These are phyloP conservation scores for Spinacia oleracea DNA, from an alignment of 179 eudicot species.

Conservation along the genomic window DNA sequence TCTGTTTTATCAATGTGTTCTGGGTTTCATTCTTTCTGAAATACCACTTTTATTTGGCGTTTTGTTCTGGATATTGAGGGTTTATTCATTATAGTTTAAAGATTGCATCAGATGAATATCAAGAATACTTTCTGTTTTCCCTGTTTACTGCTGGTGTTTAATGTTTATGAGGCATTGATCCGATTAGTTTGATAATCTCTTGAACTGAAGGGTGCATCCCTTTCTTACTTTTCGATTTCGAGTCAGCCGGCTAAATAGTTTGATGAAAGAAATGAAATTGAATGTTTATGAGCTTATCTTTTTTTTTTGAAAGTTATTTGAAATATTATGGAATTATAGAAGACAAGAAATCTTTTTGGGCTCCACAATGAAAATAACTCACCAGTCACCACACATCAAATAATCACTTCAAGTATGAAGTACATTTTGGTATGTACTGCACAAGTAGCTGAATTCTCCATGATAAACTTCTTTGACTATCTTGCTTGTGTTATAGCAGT, in stretches of 20 bases:
- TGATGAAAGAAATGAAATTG: neutral
- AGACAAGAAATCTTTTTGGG: neutral
- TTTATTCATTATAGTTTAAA: neutral
- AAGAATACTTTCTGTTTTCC: neutral
- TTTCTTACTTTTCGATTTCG: neutral
- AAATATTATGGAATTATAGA: too few relatives aligned
- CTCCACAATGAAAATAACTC: neutral
- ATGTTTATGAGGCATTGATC: neutral
- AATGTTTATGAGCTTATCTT: neutral
- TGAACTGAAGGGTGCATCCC: neutral
- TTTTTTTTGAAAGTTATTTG: neutral
- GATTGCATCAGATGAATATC: neutral
- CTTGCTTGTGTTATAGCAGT: neutral
- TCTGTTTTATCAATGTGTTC: neutral
- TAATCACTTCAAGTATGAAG: too few relatives aligned
- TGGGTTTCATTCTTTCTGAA: neutral
- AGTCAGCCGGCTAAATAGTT: neutral
- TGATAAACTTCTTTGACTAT: neutral
- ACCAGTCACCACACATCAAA: neutral
- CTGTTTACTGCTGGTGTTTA: neutral
- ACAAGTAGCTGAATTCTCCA: neutral
- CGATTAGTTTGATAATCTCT: neutral
- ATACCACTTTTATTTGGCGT: neutral
- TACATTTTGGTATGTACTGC: neutral
- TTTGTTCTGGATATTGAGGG: neutral